Evolutionary conservation across 345 rosid genomes (phyloP).

Genomic region (Clausena lansium): DNA sequence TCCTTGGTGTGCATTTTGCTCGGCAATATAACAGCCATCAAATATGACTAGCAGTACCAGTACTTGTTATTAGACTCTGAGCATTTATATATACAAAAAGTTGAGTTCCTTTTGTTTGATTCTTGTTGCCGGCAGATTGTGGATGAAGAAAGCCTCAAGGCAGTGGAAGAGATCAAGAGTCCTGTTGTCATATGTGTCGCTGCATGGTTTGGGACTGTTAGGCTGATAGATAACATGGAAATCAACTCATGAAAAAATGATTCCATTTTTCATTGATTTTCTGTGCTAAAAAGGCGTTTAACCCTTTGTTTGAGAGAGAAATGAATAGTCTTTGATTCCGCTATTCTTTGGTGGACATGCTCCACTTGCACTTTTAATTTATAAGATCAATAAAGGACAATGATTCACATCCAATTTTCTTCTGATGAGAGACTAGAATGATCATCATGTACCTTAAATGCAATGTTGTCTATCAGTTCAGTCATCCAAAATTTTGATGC

Average conservation of each 20-base stretch:
- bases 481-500: background rate
- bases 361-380: background rate
- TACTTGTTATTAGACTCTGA: background rate
- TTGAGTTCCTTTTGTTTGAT: background rate
- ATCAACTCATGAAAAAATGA: conserved; percentile 31
- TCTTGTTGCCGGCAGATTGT: conserved; percentile 42
- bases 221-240: conserved; percentile 84
- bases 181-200: conserved; percentile 73
- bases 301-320: background rate
- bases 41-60: background rate
- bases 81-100: background rate
- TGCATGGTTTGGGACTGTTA: conserved; percentile 79
- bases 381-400: background rate
- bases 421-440: background rate
- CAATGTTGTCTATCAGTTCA: no score
- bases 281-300: background rate
- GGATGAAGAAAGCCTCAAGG: conserved; percentile 63
- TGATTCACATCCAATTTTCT: background rate
- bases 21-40: background rate
- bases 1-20: background rate
- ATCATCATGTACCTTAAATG: background rate
- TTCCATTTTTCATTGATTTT: background rate
- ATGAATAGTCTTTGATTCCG: background rate
- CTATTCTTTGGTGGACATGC: background rate
- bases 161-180: conserved; percentile 49